phyloP scores from a whole-genome alignment of 2,329 filamentous ascomycete species.

The Aschersonia sp. region DNA sequence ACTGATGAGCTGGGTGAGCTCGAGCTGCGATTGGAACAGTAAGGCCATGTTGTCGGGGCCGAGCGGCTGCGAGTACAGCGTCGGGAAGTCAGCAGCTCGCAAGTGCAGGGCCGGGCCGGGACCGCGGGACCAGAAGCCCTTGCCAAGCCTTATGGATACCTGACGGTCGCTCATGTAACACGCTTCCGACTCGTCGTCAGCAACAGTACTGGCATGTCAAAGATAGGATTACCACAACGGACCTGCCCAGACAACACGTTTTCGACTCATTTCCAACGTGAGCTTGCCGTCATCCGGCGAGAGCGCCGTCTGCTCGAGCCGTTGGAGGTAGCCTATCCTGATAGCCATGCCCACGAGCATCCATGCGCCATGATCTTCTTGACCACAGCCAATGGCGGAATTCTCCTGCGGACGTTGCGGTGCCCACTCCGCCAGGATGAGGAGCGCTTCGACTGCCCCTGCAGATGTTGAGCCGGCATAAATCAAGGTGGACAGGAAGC shows the following conservation, averaged over 20 bases:
- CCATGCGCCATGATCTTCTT: conserved; percentile 63
- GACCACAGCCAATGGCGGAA: conserved; percentile 51
- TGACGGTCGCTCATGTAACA: conserved; percentile 54
- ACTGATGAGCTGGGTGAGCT: conserved; percentile 57
- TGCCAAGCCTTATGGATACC: conserved; percentile 56
- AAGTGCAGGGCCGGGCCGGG: conserved; percentile 53
- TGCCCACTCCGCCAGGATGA: conserved; percentile 60
- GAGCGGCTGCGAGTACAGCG: conserved; percentile 40
- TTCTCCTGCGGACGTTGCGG: conserved; percentile 48
- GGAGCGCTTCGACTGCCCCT: conserved; percentile 55
- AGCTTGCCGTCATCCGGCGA: conserved; percentile 44
- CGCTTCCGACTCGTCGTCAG: conserved; percentile 13
- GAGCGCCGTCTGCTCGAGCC: conserved; percentile 54
- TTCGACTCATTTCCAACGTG: conserved; percentile 44
- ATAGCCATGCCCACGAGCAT: conserved; percentile 62
- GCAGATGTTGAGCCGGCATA: conserved; percentile 53
- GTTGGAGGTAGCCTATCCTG: conserved; percentile 55
- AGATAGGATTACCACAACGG: neutral
- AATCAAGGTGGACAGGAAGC: conserved; percentile 49
- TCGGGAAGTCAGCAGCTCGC: conserved; percentile 52
- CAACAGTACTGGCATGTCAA: too few relatives aligned
- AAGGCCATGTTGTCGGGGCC: conserved; percentile 53
- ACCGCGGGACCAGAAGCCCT: conserved; percentile 60
- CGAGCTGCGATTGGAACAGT: conserved; percentile 57
- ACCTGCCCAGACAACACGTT: conserved; percentile 53